Evolutionary conservation across 1,284 basidiomycete genomes (phyloP).

Genomic region (Apiotrichum montevideense): DNA sequence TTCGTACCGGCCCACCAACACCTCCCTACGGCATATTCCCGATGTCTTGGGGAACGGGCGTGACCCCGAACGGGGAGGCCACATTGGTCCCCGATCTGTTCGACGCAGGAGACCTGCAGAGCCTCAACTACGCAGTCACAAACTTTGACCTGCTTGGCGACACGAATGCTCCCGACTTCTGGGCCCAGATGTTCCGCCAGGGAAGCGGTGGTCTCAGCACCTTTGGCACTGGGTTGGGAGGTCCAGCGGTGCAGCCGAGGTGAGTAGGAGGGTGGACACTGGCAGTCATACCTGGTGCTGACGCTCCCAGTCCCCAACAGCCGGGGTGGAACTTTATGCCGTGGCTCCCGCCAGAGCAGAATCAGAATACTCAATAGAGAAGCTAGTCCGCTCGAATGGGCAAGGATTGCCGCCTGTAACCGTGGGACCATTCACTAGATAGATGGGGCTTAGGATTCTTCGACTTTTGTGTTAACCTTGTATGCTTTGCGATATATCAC

Average conservation of each 20-base stretch:
- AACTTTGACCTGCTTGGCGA: conserved; percentile 21
- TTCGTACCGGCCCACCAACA: conserved; percentile 1
- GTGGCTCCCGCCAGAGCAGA: conserved; percentile 7
- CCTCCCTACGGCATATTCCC: conserved; percentile 8
- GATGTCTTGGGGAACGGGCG: conserved; percentile 1
- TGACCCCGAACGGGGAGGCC: conserved; percentile 5
- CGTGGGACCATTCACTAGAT: no score
- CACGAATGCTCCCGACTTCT: conserved; percentile 9
- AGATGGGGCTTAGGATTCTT: no score
- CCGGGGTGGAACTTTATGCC: conserved; percentile 9
- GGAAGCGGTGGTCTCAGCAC: conserved; percentile 2
- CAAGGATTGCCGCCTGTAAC: neutral
- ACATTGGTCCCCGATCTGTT: conserved; percentile 11
- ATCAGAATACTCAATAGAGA: no score
- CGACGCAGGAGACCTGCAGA: conserved; percentile 15
- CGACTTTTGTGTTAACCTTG: no score
- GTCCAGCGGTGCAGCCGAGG: neutral
- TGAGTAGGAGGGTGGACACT: neutral
- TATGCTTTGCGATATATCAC: no score
- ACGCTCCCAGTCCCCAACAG: neutral
- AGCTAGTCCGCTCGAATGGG: neutral
- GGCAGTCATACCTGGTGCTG: neutral
- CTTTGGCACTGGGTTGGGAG: conserved; percentile 1
- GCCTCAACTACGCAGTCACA: conserved; percentile 16
- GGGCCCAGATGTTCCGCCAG: conserved; percentile 12